Base-by-base conservation (phyloP, 2,329 filamentous ascomycete genomes). In the Penicillium sp. region DNA sequence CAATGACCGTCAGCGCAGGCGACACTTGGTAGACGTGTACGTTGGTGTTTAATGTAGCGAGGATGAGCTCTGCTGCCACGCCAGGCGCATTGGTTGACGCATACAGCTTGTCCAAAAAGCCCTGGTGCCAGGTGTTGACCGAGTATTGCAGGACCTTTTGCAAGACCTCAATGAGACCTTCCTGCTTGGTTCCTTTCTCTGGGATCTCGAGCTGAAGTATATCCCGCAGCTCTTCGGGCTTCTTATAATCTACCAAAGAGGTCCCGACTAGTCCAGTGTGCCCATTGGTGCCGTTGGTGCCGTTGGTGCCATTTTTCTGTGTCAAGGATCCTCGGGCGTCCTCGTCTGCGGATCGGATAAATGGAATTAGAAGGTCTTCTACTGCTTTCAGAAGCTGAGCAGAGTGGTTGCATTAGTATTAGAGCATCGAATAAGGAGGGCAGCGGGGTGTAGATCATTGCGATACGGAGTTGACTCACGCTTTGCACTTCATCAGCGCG, bases 51-150 rank as follows among this genome's bases (percentile, higher is more conserved):
- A 99, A 78, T 1, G 89, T 84, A 0, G 90, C 87, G 26, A 97
- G 83, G 9, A 97, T 80, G 55, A 97, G 79, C 68, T 97, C 94
- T 2, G 91, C 88, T 16, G 89, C 86, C 0, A 97, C 82, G 18
- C 93, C 93, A 9, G 93, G 88, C 40, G 93, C 88, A 69, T 94
- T 94, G 38, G 90, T 95, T 61, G 88, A 88, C n/a, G 89, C 85
- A 74, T 97, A 97, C 18, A 97, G 80, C 77, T 99, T 97, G 76
- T 97, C 92, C 69, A 97, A 77, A 75, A 97, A 99, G 11, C 93
- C 93, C 74, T 96, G 92, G 69, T 96, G 89, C 90, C 92, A 97
- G n/a, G 93, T 97, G 76, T 99, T 99, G 69, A 97, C 93, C 68
- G 89, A 94, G 74, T 95, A 92, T 61, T 84, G 81, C 40, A 97